A percentile compares a stretch with the other conserved stretches of the same genome.
These are phyloP conservation scores for Didymella pinodella DNA, from an alignment of 2,329 filamentous ascomycete species.

Conservation along the genomic window DNA sequence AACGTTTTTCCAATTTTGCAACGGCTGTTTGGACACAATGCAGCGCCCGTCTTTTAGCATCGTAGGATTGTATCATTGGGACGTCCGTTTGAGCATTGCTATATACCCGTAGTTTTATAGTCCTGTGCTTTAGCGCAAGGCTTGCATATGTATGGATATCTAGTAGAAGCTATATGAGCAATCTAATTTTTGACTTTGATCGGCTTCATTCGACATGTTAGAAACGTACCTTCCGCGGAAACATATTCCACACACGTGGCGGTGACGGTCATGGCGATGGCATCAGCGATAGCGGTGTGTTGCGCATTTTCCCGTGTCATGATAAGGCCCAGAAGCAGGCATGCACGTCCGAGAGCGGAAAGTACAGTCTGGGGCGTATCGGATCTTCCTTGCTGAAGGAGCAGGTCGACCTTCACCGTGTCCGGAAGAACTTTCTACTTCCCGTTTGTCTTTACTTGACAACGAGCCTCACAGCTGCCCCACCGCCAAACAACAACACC, in stretches of 20 bases:
- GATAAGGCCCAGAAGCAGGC: constrained; percentile 28
- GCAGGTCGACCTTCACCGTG: constrained; percentile 11
- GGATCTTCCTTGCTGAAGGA: constrained; percentile 11
- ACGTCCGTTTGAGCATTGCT: constrained; percentile 46
- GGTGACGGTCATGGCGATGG: constrained; percentile 22
- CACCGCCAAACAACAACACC: constrained; percentile 13
- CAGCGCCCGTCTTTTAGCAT: constrained; percentile 13
- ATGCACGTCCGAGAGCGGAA: constrained; percentile 24
- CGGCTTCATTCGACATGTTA: not conserved
- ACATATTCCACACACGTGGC: constrained; percentile 26
- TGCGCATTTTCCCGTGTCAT: constrained; percentile 19
- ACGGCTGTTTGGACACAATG: constrained; percentile 10
- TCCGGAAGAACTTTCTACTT: constrained; percentile 4
- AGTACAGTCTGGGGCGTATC: constrained; percentile 18
- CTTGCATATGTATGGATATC: constrained; percentile 23
- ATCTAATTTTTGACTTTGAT: constrained; percentile 18
- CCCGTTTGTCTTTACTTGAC: constrained; percentile 1
- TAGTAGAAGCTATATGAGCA: constrained; percentile 17
- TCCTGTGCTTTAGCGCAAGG: constrained; percentile 26
- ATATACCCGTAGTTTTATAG: constrained; percentile 51
- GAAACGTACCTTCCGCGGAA: constrained; percentile 3
- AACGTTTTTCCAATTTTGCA: constrained; percentile 9
- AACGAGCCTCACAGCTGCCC: constrained; percentile 24
- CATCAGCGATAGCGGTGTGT: constrained; percentile 36
- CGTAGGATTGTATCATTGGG: constrained; percentile 28